Conservation (phyloP, 192 early-diverging fungal species). For the Rhizophlyctis rosea region DNA sequence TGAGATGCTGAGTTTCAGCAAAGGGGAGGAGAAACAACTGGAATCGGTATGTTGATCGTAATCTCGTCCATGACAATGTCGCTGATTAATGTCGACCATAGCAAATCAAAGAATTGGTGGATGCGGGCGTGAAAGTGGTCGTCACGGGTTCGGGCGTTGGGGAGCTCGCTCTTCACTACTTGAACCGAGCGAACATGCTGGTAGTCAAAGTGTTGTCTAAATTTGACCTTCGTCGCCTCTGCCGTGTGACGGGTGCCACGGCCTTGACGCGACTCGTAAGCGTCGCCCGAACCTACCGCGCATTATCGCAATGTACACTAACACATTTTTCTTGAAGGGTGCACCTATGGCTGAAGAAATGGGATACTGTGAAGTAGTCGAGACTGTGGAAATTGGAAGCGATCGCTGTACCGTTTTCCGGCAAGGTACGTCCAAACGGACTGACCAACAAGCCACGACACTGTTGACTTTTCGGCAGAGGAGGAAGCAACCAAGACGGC, state of each 20-base stretch:
- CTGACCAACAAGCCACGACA: not conserved
- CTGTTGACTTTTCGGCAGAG: slow-evolving; percentile 33
- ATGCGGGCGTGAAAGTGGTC: slow-evolving; percentile 87
- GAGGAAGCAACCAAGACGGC: slow-evolving; percentile 83
- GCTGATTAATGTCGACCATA: slow-evolving; percentile 9
- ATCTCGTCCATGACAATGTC: not conserved
- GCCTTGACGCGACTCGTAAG: slow-evolving; percentile 79
- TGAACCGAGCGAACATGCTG: slow-evolving; percentile 88
- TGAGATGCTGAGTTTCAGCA: slow-evolving; percentile 95
- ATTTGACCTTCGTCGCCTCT: slow-evolving; percentile 93
- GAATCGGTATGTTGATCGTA: slow-evolving; percentile 50
- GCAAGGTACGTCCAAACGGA: slow-evolving; percentile 51
- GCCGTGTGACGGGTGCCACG: slow-evolving; percentile 89
- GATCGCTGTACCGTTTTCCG: slow-evolving; percentile 98
- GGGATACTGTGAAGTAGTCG: slow-evolving; percentile 96
- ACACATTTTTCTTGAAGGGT: slow-evolving; percentile 40
- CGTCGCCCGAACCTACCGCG: not conserved
- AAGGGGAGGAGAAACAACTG: slow-evolving; percentile 91
- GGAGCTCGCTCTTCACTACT: slow-evolving; percentile 91
- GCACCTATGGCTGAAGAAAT: slow-evolving; percentile 94
- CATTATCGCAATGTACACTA: not conserved
- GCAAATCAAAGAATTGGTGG: slow-evolving; percentile 82
- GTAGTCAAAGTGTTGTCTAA: slow-evolving; percentile 90
- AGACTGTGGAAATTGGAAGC: slow-evolving; percentile 94
- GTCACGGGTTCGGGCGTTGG: slow-evolving; percentile 87